Percentiles rank a stretch among this genome's conserved stretches.
Evolutionary conservation across 148 eudicot species (phyloP).

Genomic region (Gaultheria prostrata): DNA sequence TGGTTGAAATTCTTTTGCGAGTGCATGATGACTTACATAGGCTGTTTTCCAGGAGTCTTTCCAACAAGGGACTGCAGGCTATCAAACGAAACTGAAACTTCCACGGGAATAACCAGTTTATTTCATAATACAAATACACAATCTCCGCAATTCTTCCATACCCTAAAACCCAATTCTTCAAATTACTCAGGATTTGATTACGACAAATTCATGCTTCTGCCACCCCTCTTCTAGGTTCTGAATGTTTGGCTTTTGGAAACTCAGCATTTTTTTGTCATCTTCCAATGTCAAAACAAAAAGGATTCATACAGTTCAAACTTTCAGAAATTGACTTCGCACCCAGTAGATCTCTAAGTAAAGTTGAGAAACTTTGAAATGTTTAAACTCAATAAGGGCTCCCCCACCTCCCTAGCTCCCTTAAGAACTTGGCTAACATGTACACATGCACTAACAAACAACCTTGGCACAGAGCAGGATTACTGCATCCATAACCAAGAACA

Average conservation of each 20-base stretch:
- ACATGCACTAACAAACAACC: neutral
- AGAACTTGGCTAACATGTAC: neutral
- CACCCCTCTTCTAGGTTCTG: too few relatives aligned
- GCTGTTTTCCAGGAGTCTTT: slow-evolving; percentile 66
- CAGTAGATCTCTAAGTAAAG: too few relatives aligned
- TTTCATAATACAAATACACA: neutral
- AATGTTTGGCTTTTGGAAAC: too few relatives aligned
- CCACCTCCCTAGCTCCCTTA: neutral
- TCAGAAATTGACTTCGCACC: too few relatives aligned
- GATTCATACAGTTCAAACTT: too few relatives aligned
- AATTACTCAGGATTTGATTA: neutral
- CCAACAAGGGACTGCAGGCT: slow-evolving; percentile 63
- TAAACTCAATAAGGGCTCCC: neutral
- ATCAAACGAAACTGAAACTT: slow-evolving; percentile 25
- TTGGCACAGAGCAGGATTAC: neutral
- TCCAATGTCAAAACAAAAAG: too few relatives aligned
- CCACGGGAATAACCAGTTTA: neutral
- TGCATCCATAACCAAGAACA: neutral
- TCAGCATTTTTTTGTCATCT: too few relatives aligned
- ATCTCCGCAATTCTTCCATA: neutral
- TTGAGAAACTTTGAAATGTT: neutral
- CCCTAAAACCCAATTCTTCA: neutral
- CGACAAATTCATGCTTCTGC: too few relatives aligned
- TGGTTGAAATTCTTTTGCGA: neutral
- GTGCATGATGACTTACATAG: slow-evolving; percentile 47